These are phyloP conservation scores for Populus hybrid DNA, from an alignment of 441 rosid genomes.

Conservation along the genomic window DNA sequence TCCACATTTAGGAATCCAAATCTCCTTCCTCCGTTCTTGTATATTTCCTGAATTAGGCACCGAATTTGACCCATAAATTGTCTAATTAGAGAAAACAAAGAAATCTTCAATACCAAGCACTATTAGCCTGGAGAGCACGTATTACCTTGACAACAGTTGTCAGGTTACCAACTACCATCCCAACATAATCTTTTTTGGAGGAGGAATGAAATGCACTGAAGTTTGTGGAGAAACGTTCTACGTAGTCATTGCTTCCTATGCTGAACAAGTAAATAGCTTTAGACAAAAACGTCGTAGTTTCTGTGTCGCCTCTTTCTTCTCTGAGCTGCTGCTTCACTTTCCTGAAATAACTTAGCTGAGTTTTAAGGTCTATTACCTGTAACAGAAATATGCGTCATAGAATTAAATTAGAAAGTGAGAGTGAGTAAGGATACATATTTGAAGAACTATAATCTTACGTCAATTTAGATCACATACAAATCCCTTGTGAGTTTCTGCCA, in stretches of 20 bases:
- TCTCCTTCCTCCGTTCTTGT: slow-evolving; percentile 22
- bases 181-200: slow-evolving; percentile 22
- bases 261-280: slow-evolving; percentile 38
- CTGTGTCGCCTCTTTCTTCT: slow-evolving; percentile 31
- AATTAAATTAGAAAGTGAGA: neutral
- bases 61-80: neutral
- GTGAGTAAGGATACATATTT: neutral
- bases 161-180: slow-evolving; percentile 24
- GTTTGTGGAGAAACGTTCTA: slow-evolving; percentile 14
- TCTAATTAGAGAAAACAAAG: neutral
- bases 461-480: slow-evolving; percentile 23
- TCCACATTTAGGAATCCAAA: slow-evolving; percentile 12
- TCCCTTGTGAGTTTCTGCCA: slow-evolving; percentile 41
- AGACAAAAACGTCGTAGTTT: slow-evolving; percentile 22
- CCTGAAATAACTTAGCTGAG: slow-evolving; percentile 39
- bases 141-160: slow-evolving; percentile 18
- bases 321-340: slow-evolving; percentile 25
- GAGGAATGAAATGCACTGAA: slow-evolving; percentile 25
- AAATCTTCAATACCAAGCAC: neutral
- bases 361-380: slow-evolving; percentile 32
- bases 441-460: neutral
- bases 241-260: slow-evolving; percentile 45
- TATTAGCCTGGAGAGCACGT: neutral
- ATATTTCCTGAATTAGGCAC: slow-evolving; percentile 14
- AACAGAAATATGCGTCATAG: neutral